Percentiles rank a stretch among this genome's conserved stretches.
These are phyloP conservation scores for Penicillium sp. DNA, from an alignment of 2,329 filamentous ascomycete genomes.

Conservation along the genomic window DNA sequence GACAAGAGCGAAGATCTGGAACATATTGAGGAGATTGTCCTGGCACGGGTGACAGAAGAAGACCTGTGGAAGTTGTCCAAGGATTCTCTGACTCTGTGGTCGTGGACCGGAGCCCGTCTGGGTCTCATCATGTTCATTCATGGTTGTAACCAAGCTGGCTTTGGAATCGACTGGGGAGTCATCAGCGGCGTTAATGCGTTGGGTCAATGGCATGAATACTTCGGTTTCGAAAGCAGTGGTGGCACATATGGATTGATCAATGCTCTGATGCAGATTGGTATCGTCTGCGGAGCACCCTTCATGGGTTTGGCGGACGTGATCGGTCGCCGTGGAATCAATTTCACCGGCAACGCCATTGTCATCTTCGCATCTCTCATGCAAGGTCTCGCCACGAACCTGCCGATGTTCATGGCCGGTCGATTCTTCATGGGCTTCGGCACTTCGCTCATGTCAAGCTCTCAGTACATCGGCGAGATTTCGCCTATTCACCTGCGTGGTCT, in stretches of 20 bases:
- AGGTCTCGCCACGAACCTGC: conserved; percentile 24
- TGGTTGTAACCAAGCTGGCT: conserved; percentile 49
- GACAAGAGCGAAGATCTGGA: conserved; percentile 8
- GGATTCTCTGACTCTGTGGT: conserved; percentile 43
- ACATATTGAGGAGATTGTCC: conserved; percentile 46
- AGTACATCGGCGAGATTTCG: conserved; percentile 41
- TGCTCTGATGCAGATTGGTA: conserved; percentile 49
- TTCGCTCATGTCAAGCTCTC: conserved; percentile 38
- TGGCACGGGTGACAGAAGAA: conserved; percentile 48
- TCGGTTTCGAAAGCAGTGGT: conserved; percentile 43
- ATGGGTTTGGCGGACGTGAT: conserved; percentile 52
- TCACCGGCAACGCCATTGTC: conserved; percentile 47
- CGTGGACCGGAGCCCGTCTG: conserved; percentile 43
- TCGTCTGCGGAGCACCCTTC: conserved; percentile 50
- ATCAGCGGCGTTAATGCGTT: conserved; percentile 49
- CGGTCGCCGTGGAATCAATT: conserved; percentile 51
- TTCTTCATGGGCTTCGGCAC: conserved; percentile 41
- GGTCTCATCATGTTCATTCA: conserved; percentile 46
- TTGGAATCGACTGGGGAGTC: conserved; percentile 51
- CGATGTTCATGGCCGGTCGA: conserved; percentile 39
- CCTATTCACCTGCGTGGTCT: conserved; percentile 39
- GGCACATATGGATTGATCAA: conserved; percentile 46
- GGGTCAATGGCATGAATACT: conserved; percentile 45
- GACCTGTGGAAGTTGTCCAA: conserved; percentile 44
- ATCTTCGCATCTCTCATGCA: conserved; percentile 46